phyloP scores from a whole-genome alignment of 2,329 filamentous ascomycete genomes.

The Talaromyces sp. region DNA sequence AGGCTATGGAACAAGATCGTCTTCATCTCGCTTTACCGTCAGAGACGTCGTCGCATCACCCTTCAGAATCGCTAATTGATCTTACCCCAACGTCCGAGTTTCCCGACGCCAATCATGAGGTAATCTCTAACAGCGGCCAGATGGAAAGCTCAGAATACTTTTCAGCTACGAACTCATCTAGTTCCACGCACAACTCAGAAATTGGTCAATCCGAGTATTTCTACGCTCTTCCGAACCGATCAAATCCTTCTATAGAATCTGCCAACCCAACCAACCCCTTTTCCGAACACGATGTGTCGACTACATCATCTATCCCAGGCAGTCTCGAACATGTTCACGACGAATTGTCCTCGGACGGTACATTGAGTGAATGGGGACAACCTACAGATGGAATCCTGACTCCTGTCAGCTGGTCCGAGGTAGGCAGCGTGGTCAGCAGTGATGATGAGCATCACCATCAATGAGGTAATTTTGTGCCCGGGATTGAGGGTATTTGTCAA shows the following conservation, averaged over 20 bases:
- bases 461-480: background rate
- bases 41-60: conserved; percentile 33
- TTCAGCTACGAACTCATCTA: conserved; percentile 19
- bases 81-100: conserved; percentile 44
- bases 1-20: conserved; percentile 19
- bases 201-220: conserved; percentile 25
- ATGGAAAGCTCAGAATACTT: conserved; percentile 23
- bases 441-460: conserved; percentile 28
- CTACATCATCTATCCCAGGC: conserved; percentile 34
- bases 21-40: conserved; percentile 27
- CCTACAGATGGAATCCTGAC: conserved; percentile 31
- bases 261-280: conserved; percentile 18
- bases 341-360: conserved; percentile 34
- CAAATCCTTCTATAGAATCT: conserved; percentile 16
- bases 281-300: conserved; percentile 25
- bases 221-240: conserved; percentile 29
- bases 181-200: conserved; percentile 31
- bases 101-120: conserved; percentile 25
- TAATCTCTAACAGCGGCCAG: conserved; percentile 14
- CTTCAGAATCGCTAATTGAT: conserved; percentile 40
- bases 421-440: conserved; percentile 41
- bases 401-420: conserved; percentile 42
- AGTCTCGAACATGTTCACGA: conserved; percentile 35
- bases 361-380: conserved; percentile 35
- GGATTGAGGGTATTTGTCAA: background rate